These are phyloP conservation scores for Aspergillus neoniger DNA, from an alignment of 2,329 filamentous ascomycete genomes.

Conservation along the genomic window DNA sequence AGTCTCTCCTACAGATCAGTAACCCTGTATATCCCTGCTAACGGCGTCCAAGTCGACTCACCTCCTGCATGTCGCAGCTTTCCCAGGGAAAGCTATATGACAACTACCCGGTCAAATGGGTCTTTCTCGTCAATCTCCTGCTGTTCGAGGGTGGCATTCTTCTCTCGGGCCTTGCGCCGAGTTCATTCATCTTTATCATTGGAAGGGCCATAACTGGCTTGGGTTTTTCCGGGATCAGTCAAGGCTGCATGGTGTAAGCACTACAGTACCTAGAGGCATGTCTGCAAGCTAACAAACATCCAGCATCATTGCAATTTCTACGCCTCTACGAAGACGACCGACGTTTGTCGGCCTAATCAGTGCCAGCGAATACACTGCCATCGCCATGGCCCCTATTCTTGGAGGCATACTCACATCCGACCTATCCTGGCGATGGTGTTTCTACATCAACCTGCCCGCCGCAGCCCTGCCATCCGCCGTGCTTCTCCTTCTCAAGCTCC, in stretches of 20 bases:
- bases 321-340: neutral
- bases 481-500: neutral
- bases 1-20: neutral
- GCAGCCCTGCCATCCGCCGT: neutral
- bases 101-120: neutral
- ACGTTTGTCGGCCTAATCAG: neutral
- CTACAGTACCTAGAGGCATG: no score
- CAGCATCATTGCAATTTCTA: slow-evolving; percentile 2
- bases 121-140: neutral
- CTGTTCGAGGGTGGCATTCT: neutral
- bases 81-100: neutral
- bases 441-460: neutral
- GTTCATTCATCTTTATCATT: neutral
- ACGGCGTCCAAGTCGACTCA: neutral
- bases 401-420: neutral
- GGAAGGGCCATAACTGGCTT: neutral
- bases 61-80: neutral
- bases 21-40: neutral
- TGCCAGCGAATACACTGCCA: slow-evolving; percentile 5
- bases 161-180: neutral
- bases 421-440: slow-evolving; percentile 3
- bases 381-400: neutral
- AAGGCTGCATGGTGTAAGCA: slow-evolving; percentile 3
- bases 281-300: neutral
- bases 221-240: neutral